phyloP scores from a whole-genome alignment of 208 protist genomes.

The Acanthamoeba sp. region DNA sequence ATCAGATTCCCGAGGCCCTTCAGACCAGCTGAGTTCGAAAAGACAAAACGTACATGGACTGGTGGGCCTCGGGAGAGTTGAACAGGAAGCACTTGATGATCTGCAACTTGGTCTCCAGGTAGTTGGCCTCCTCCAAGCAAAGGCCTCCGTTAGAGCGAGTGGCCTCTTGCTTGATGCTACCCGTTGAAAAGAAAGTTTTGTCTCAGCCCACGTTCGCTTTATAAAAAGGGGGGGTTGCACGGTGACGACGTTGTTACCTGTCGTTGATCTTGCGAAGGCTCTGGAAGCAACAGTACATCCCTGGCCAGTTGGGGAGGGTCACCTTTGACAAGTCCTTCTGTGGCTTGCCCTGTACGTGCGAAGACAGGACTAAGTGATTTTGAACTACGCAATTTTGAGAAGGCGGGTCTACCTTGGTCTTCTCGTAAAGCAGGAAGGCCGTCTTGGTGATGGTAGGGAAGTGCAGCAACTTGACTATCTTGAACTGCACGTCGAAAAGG shows the following conservation, averaged over 20 bases:
- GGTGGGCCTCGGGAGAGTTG: constrained; percentile 43
- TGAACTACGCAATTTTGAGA: background rate
- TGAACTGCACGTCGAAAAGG: background rate
- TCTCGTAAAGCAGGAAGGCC: constrained; percentile 30
- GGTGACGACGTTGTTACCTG: background rate
- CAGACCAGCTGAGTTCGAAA: no score
- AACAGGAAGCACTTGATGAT: constrained; percentile 59
- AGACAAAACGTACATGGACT: constrained; percentile 28
- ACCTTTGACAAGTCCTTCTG: constrained; percentile 55
- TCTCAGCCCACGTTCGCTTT: no score
- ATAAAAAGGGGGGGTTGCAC: background rate
- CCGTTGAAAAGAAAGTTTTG: no score
- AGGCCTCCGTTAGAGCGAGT: background rate
- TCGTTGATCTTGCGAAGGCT: constrained; percentile 58
- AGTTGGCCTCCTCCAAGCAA: constrained; percentile 19
- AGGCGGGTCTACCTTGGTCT: background rate
- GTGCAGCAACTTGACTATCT: constrained; percentile 45
- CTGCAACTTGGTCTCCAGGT: constrained; percentile 42
- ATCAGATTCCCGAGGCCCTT: no score
- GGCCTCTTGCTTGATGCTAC: constrained; percentile 37
- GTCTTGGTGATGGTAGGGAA: constrained; percentile 44
- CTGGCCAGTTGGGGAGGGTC: constrained; percentile 62
- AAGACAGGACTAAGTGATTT: background rate
- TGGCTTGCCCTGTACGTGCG: background rate
- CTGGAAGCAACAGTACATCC: constrained; percentile 59